These are phyloP conservation scores for Alternaria brassicicola DNA, from an alignment of 2,329 filamentous ascomycete species.

Conservation along the genomic window DNA sequence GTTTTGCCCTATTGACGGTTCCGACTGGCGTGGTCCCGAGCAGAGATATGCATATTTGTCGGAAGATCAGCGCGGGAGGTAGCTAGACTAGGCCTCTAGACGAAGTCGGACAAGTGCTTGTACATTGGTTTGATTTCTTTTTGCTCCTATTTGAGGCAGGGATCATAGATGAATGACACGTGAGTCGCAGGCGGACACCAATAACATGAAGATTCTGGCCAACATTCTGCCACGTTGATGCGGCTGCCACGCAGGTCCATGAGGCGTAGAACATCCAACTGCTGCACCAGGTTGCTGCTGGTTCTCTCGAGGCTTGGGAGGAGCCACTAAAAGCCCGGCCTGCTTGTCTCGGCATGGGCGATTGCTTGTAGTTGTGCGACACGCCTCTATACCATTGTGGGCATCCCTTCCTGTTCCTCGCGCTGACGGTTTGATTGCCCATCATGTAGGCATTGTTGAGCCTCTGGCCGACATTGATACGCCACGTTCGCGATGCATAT, in stretches of 20 bases:
- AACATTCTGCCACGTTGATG: conserved; percentile 5
- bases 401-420: conserved; percentile 9
- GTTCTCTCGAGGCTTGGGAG: conserved; percentile 19
- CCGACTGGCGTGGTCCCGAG: conserved; percentile 15
- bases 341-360: conserved; percentile 23
- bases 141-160: conserved; percentile 7
- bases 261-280: conserved; percentile 10
- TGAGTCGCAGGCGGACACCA: conserved; percentile 11
- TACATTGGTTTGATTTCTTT: conserved; percentile 6
- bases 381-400: conserved; percentile 4
- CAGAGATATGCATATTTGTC: conserved; percentile 15
- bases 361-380: conserved; percentile 31
- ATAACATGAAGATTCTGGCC: conserved; percentile 8
- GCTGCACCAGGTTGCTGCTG: conserved; percentile 5
- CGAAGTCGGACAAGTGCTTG: conserved; percentile 18
- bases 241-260: conserved; percentile 20
- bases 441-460: conserved; percentile 6
- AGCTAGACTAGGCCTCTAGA: conserved; percentile 13
- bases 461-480: conserved; percentile 18
- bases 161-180: background rate
- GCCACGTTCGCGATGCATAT: conserved; percentile 31
- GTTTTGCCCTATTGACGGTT: conserved; percentile 21
- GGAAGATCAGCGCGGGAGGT: conserved; percentile 19
- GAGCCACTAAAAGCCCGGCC: conserved; percentile 21
- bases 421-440: conserved; percentile 17